Evolutionary conservation across 768 basidiomycete genomes (phyloP).

Genomic region (Exsudoporus frostii): DNA sequence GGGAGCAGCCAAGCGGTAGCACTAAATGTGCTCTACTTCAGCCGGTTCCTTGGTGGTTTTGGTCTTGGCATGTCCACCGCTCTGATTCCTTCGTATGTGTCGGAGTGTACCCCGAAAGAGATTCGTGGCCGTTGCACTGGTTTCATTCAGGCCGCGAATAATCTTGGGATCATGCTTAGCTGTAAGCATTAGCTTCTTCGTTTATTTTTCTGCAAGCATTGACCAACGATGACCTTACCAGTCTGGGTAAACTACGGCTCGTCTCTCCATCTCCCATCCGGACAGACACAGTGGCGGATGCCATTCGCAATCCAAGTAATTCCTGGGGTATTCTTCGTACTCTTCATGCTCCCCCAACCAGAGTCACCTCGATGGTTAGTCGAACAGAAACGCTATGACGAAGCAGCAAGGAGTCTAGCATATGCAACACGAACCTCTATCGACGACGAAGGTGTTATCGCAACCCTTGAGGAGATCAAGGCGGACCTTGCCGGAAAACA

Average conservation of each 20-base stretch:
- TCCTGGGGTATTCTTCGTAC: conserved; percentile 48
- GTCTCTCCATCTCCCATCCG: conserved; percentile 33
- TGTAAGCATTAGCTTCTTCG: conserved; percentile 20
- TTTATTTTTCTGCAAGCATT: not conserved
- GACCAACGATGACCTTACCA: conserved; percentile 12
- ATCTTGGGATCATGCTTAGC: conserved; percentile 34
- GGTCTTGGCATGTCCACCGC: conserved; percentile 56
- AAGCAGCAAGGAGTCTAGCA: conserved; percentile 40
- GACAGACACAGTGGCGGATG: conserved; percentile 51
- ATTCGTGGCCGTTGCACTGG: conserved; percentile 53
- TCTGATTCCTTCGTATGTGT: conserved; percentile 49
- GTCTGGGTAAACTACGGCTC: conserved; percentile 50
- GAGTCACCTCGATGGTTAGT: conserved; percentile 60
- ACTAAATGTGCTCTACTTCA: conserved; percentile 41
- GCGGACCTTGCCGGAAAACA: conserved; percentile 45
- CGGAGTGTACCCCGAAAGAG: conserved; percentile 45
- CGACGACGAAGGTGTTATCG: conserved; percentile 35
- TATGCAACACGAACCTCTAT: conserved; percentile 31
- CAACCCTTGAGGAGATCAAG: conserved; percentile 45
- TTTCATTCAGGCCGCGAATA: conserved; percentile 35
- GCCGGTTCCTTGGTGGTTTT: conserved; percentile 57
- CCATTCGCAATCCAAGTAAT: conserved; percentile 51
- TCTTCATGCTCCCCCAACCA: conserved; percentile 46
- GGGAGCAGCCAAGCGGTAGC: conserved; percentile 36
- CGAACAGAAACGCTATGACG: conserved; percentile 41